Conservation (phyloP, 805 yeast genomes). For the Saccharomycopsis microspora region DNA sequence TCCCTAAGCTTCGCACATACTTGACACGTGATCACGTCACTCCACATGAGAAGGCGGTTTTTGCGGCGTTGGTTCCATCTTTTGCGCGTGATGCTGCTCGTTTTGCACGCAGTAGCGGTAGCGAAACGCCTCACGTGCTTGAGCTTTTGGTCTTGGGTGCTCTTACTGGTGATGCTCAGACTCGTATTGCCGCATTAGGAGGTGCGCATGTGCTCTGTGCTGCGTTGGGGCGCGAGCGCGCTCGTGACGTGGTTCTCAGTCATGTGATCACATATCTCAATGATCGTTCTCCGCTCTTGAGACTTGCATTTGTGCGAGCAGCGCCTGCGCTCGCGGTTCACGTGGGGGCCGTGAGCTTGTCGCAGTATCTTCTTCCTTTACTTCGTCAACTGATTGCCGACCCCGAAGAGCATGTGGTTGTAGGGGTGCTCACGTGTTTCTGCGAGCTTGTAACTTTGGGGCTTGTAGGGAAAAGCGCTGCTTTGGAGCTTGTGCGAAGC, state of each 20-base stretch:
- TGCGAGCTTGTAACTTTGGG: slow-evolving; percentile 48
- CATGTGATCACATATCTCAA: slow-evolving; percentile 88
- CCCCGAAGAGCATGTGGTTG: slow-evolving; percentile 71
- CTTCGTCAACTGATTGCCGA: slow-evolving; percentile 76
- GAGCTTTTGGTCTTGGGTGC: slow-evolving; percentile 55
- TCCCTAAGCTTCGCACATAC: slow-evolving; percentile 53
- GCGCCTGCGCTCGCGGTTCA: slow-evolving; percentile 66
- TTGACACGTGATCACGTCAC: slow-evolving; percentile 27
- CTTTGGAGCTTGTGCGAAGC: slow-evolving; percentile 43
- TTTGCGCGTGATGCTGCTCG: slow-evolving; percentile 54
- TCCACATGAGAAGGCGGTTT: slow-evolving; percentile 44
- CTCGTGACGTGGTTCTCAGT: slow-evolving; percentile 80
- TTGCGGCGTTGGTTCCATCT: slow-evolving; percentile 65
- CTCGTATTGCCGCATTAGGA: slow-evolving; percentile 56
- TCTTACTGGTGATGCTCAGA: slow-evolving; percentile 59
- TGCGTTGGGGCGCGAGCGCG: slow-evolving; percentile 76
- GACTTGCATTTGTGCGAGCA: slow-evolving; percentile 61
- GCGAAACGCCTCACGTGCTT: slow-evolving; percentile 22
- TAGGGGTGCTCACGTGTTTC: slow-evolving; percentile 52
- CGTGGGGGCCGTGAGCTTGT: slow-evolving; percentile 72
- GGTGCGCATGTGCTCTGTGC: slow-evolving; percentile 71
- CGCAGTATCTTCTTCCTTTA: slow-evolving; percentile 80
- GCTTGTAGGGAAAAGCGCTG: slow-evolving; percentile 34
- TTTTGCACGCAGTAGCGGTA: slow-evolving; percentile 23
- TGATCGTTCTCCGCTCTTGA: slow-evolving; percentile 56